A percentile compares a stretch with the other conserved stretches of the same genome.
Conservation (phyloP, 2,329 filamentous ascomycete genomes). For the Aspergillus fumigatiaffinis region DNA sequence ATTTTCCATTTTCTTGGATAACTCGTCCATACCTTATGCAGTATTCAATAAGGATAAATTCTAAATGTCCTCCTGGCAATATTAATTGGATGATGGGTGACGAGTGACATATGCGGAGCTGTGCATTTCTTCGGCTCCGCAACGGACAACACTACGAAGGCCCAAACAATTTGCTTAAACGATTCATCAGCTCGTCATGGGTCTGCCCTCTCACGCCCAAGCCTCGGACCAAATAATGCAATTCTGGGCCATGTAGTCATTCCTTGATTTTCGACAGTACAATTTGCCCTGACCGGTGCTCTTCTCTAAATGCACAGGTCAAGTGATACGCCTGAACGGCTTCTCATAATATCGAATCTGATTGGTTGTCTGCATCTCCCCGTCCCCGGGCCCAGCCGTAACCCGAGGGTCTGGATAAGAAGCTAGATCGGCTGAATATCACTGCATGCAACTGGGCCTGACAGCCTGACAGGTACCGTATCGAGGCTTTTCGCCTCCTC, state of each 20-base stretch:
- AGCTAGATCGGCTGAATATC: neutral
- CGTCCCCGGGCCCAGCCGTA: neutral
- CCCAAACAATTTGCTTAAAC: neutral
- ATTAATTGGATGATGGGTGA: neutral
- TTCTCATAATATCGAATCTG: neutral
- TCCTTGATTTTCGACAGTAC: neutral
- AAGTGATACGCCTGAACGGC: neutral
- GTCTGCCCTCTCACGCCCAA: too few species aligned
- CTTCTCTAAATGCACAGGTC: neutral
- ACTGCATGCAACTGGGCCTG: neutral
- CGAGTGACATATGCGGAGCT: neutral
- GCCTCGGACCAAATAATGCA: neutral
- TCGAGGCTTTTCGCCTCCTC: neutral
- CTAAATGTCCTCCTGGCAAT: neutral
- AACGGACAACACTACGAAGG: neutral
- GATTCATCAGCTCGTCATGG: neutral
- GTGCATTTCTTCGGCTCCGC: neutral
- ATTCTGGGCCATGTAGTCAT: neutral
- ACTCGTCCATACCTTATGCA: neutral
- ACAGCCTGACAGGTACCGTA: neutral
- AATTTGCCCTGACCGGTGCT: neutral
- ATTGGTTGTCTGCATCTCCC: neutral
- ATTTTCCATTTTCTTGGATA: neutral
- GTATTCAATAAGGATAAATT: neutral
- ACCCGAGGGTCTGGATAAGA: neutral